Evolutionary conservation across 2,329 filamentous ascomycete genomes (phyloP), one percentile per base, ranked within the genome.

Genomic region (Aspergillus ruber): DNA sequence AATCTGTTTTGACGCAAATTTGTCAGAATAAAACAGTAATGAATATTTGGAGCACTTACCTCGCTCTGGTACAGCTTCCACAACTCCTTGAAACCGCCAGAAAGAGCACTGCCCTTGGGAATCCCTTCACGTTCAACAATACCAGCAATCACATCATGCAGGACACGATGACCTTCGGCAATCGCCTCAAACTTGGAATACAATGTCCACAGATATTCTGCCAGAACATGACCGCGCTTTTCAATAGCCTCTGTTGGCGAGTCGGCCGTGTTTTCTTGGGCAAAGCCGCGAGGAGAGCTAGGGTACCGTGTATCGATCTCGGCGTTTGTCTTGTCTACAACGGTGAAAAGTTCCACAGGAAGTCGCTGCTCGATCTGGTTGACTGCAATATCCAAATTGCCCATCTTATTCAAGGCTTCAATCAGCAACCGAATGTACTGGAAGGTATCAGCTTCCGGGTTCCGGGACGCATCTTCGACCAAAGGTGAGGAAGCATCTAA

Each of bases 21-120:
- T 33, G 25, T 35, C 10, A 27, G 15, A 29, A 20, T 2, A 17
- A 18, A n/a, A 8, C 5, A 6, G 33, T 7, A 17, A 7, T 35
- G 6, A 35, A 35, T 8, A 17, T 8, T 35, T 17, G 8, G 32
- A 3, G 10, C 13, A 18, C 60, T 46, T 59, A 74, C 72, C 65
- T 98, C 93, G 68, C 94, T 97, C 64, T 98, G 93, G 61, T 96
- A 91, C 6, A 98, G 75, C 63, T 96, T 95, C 94, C 94, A 98
- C 36, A 98, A 74, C 70, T 97, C 93, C 62, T 91, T 93, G 70
- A 98, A 98, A 47, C 90, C 90, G 47, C 89, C 84, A 5, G 89
- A 84, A 43, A 97, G 77, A 1, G 81, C 78, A 73, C 73, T 85
- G 74, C 66, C 82, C 47, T 79, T 77, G 44, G 64, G 68, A 43